A percentile compares a stretch with the other conserved stretches of the same genome.
These are phyloP conservation scores for Inonotus hispidus DNA, from an alignment of 1,284 basidiomycete genomes.

Conservation along the genomic window DNA sequence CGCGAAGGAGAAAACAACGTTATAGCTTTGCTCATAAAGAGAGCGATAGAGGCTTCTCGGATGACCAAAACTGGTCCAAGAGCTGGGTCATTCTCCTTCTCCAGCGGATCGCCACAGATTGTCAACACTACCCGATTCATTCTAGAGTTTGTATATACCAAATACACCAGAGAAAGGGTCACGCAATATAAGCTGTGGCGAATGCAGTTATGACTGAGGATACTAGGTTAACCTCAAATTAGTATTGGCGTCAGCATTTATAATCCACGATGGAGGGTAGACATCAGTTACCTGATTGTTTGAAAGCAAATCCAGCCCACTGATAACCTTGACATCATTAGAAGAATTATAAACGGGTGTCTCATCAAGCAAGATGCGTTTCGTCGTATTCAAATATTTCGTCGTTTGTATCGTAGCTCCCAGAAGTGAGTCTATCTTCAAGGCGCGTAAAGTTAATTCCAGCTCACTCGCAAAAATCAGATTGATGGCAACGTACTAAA, in stretches of 20 bases:
- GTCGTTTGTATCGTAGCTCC: slow-evolving; percentile 88
- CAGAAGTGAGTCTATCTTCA: slow-evolving; percentile 75
- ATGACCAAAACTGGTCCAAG: no score
- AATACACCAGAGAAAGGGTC: no score
- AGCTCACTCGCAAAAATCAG: neutral
- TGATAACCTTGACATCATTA: slow-evolving; percentile 49
- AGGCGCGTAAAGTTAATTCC: neutral
- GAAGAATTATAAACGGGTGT: slow-evolving; percentile 27
- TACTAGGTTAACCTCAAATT: slow-evolving; percentile 38
- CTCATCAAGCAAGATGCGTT: slow-evolving; percentile 65
- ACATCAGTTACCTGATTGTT: slow-evolving; percentile 71
- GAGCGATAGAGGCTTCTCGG: no score
- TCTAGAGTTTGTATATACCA: no score
- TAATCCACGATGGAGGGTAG: neutral
- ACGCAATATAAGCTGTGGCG: slow-evolving; percentile 30
- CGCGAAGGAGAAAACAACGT: no score
- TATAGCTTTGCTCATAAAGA: no score
- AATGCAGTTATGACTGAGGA: slow-evolving; percentile 38
- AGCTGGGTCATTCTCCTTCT: no score
- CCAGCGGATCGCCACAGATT: no score
- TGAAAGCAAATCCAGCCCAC: slow-evolving; percentile 66
- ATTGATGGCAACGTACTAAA: slow-evolving; percentile 40
- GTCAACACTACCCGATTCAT: no score
- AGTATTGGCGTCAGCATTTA: neutral
- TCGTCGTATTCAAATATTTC: slow-evolving; percentile 59